phyloP scores from a whole-genome alignment of 2,329 filamentous ascomycete genomes.

The Monosporascus sp. region DNA sequence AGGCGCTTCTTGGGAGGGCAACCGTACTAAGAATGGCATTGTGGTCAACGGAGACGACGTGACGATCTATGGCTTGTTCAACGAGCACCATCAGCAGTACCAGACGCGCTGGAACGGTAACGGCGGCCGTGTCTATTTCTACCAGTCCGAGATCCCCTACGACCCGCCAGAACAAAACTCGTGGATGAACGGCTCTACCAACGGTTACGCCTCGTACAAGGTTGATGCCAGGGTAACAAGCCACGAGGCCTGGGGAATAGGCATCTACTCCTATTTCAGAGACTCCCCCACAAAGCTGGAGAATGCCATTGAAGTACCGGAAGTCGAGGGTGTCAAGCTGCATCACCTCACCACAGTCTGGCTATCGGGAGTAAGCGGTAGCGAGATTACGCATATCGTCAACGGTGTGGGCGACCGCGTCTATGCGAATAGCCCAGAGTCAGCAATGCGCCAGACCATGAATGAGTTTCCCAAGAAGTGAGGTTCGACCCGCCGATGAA shows the following conservation, averaged over 20 bases:
- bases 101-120: conserved; percentile 29
- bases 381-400: conserved; percentile 26
- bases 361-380: conserved; percentile 23
- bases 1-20: conserved; percentile 23
- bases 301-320: conserved; percentile 26
- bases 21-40: conserved; percentile 25
- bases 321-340: conserved; percentile 18
- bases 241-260: conserved; percentile 28
- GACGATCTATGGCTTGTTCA: conserved; percentile 27
- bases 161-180: conserved; percentile 25
- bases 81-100: conserved; percentile 28
- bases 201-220: conserved; percentile 29
- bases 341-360: conserved; percentile 27
- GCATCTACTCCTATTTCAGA: conserved; percentile 29
- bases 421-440: conserved; percentile 22
- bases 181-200: conserved; percentile 20
- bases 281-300: conserved; percentile 27
- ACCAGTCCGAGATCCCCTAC: conserved; percentile 29
- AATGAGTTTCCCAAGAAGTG: conserved; percentile 15
- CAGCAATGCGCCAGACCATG: conserved; percentile 27
- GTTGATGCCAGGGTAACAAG: conserved; percentile 21
- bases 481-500: not conserved
- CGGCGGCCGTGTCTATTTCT: conserved; percentile 26
- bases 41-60: conserved; percentile 26
- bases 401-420: conserved; percentile 24